Conservation (phyloP, 441 rosid species). For the Euphorbia corollata region DNA sequence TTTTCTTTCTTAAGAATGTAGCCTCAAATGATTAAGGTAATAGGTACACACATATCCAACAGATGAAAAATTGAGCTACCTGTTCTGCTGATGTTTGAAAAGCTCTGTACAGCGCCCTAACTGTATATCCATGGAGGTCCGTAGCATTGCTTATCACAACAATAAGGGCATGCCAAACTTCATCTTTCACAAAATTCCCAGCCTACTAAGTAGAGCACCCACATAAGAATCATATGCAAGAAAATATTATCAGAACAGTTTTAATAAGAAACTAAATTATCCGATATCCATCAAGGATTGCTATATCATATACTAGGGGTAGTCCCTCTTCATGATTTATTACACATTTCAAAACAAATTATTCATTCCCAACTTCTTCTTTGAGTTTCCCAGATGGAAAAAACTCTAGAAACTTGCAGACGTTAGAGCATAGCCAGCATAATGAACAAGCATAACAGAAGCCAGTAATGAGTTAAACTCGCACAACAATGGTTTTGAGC, state of each 20-base stretch:
- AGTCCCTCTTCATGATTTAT: constrained; percentile 6
- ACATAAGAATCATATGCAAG: constrained; percentile 25
- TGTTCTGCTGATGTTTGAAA: constrained; percentile 70
- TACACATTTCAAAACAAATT: background rate
- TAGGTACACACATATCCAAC: constrained; percentile 13
- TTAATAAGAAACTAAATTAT: constrained; percentile 7
- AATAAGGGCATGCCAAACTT: constrained; percentile 91
- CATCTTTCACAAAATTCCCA: constrained; percentile 97
- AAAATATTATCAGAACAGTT: constrained; percentile 16
- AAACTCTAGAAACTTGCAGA: constrained; percentile 1
- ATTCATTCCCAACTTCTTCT: background rate
- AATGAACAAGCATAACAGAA: background rate
- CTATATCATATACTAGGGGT: background rate
- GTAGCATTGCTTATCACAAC: constrained; percentile 90
- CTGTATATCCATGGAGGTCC: constrained; percentile 93
- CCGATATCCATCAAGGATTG: background rate
- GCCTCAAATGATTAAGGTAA: constrained; percentile 22
- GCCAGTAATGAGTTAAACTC: background rate
- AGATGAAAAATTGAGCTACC: constrained; percentile 36
- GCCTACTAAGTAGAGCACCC: constrained; percentile 64
- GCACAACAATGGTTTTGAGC: background rate
- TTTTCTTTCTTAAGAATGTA: constrained; percentile 8
- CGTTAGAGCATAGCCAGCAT: background rate
- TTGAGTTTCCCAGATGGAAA: background rate
- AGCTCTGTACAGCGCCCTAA: constrained; percentile 79